A percentile compares a stretch with the other conserved stretches of the same genome.
These are phyloP conservation scores for Aspergillus cejpii DNA, from an alignment of 2,329 filamentous ascomycete genomes.

Conservation along the genomic window DNA sequence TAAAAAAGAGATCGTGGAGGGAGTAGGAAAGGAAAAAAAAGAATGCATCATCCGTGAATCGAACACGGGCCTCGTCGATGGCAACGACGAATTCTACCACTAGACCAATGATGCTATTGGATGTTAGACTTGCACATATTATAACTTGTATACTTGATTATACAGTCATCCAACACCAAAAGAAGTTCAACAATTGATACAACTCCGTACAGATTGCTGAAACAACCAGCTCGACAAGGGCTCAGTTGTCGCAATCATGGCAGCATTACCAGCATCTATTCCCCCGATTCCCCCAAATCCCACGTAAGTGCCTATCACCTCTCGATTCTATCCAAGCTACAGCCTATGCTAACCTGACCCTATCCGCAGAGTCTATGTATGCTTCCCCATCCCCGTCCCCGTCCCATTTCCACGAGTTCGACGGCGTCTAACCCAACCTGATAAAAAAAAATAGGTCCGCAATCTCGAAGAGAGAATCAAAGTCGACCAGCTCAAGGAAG, in stretches of 20 bases:
- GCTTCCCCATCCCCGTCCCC: constrained; percentile 14
- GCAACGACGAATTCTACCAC: constrained; percentile 44
- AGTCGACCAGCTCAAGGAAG: constrained; percentile 64
- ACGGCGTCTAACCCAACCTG: constrained; percentile 8
- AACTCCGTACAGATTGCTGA: neutral
- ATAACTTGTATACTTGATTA: no score
- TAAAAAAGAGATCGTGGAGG: neutral
- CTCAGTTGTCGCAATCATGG: constrained; percentile 33
- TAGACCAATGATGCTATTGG: constrained; percentile 39
- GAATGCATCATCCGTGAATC: constrained; percentile 43
- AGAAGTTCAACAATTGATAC: neutral
- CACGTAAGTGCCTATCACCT: constrained; percentile 29
- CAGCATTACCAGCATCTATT: constrained; percentile 26
- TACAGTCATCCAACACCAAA: neutral
- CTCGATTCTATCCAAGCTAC: neutral
- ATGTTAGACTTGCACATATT: rapidly evolving
- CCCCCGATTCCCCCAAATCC: constrained; percentile 33
- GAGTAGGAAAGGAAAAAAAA: constrained; percentile 9
- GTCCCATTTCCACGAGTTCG: constrained; percentile 8
- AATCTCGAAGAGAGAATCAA: constrained; percentile 94
- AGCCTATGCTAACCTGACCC: constrained; percentile 13
- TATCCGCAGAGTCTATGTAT: constrained; percentile 38
- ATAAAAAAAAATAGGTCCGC: constrained; percentile 45
- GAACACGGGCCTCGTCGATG: constrained; percentile 44
- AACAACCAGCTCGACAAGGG: constrained; percentile 14